Evolutionary conservation across 2,329 filamentous ascomycete species (phyloP).

Genomic region (Trichoderma endophyticum): DNA sequence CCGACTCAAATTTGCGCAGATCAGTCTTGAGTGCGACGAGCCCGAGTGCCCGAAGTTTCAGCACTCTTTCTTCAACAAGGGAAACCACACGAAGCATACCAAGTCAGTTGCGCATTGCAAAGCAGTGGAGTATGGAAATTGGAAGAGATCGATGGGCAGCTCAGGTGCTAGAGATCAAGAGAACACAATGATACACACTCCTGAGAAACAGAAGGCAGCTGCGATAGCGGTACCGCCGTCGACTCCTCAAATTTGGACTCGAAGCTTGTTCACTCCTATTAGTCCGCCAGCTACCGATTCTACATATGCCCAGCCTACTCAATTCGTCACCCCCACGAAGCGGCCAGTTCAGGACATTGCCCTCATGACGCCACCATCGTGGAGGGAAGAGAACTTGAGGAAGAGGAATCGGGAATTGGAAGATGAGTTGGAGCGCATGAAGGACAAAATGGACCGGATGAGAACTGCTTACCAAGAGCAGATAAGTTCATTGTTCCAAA

Average conservation of each 20-base stretch:
- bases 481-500: not conserved
- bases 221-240: not conserved
- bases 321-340: not conserved
- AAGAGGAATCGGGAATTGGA: conserved; percentile 16
- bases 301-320: no score
- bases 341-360: not conserved
- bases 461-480: not conserved
- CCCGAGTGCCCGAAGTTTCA: not conserved
- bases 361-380: not conserved
- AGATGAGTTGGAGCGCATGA: not conserved
- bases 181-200: not conserved
- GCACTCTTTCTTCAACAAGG: not conserved
- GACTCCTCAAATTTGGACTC: not conserved
- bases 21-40: not conserved
- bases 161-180: not conserved
- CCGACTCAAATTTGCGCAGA: not conserved
- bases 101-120: not conserved
- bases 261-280: not conserved
- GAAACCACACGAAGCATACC: not conserved
- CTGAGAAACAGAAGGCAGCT: not conserved
- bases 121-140: not conserved
- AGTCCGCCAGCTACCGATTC: not conserved
- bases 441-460: not conserved
- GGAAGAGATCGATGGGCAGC: not conserved
- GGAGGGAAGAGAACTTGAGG: conserved; percentile 6